phyloP scores from a whole-genome alignment of 148 eudicot species.

The Spergularia marina region DNA sequence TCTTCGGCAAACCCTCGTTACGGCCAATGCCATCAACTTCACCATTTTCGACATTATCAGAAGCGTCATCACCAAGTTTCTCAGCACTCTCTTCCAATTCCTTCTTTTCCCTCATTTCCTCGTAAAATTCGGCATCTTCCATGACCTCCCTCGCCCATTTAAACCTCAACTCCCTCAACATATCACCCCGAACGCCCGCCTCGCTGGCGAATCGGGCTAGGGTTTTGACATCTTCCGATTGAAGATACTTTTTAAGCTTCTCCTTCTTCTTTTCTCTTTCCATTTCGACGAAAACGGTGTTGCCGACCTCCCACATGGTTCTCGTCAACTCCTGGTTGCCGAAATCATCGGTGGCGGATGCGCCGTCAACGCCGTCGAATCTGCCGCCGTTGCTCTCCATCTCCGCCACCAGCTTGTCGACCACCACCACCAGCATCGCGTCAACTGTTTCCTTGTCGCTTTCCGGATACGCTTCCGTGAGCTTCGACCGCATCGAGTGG shows the following conservation, averaged over 20 bases:
- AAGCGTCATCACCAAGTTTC: slow-evolving; percentile 3
- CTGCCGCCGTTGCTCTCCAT: slow-evolving; percentile 30
- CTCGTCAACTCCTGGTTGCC: slow-evolving; percentile 60
- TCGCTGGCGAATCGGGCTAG: slow-evolving; percentile 84
- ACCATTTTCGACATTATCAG: background rate
- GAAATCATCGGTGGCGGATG: background rate
- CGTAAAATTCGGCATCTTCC: slow-evolving; percentile 75
- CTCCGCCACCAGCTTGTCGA: slow-evolving; percentile 59
- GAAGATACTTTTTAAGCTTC: slow-evolving; percentile 63
- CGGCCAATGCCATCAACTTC: slow-evolving; percentile 14
- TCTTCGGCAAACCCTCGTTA: slow-evolving; percentile 58
- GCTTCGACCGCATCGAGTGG: slow-evolving; percentile 74
- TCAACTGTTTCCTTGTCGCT: slow-evolving; percentile 56
- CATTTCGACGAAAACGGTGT: slow-evolving; percentile 66
- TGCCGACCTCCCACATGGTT: slow-evolving; percentile 74
- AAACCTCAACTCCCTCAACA: slow-evolving; percentile 83
- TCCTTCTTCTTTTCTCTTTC: slow-evolving; percentile 75
- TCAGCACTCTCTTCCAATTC: background rate
- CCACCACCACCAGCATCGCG: slow-evolving; percentile 69
- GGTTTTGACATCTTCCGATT: slow-evolving; percentile 70
- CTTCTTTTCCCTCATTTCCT: slow-evolving; percentile 38
- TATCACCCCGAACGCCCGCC: slow-evolving; percentile 82
- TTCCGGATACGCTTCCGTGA: slow-evolving; percentile 48
- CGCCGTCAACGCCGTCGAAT: background rate
- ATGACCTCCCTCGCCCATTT: slow-evolving; percentile 92